Conservation (phyloP, 2,329 filamentous ascomycete genomes). For the Drechmeria coniospora region DNA sequence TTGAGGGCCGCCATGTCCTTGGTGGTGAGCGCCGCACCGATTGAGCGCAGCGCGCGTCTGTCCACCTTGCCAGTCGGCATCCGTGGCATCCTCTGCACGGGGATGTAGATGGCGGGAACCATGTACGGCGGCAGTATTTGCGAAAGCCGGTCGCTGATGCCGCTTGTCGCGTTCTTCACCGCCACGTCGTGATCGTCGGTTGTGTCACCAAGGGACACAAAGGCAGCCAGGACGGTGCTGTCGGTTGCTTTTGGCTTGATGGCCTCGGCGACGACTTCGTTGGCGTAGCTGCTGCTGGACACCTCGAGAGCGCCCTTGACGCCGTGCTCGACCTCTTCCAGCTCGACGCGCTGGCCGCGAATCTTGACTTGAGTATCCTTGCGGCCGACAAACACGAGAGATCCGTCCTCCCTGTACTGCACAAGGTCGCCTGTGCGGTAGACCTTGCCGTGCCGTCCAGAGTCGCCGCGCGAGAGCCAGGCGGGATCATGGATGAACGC, state of each 20-base stretch:
- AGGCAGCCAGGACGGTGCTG: background rate
- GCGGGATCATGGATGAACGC: conserved; percentile 4
- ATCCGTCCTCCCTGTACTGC: conserved; percentile 17
- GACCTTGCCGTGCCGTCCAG: conserved; percentile 5
- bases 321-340: conserved; percentile 12
- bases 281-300: background rate
- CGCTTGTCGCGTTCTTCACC: background rate
- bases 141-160: conserved; percentile 1
- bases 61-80: conserved; percentile 4
- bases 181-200: background rate
- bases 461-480: conserved; percentile 3
- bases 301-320: conserved; percentile 1
- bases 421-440: conserved; percentile 10
- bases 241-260: background rate
- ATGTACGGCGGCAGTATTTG: conserved; percentile 3
- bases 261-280: conserved; percentile 1
- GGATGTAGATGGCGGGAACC: conserved; percentile 4
- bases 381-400: conserved; percentile 27
- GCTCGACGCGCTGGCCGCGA: conserved; percentile 36
- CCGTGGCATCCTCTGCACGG: conserved; percentile 2
- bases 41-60: conserved; percentile 1
- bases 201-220: too few relatives aligned
- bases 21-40: background rate
- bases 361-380: conserved; percentile 42
- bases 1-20: conserved; percentile 1